Percentiles rank a stretch among this genome's conserved stretches.
These are phyloP conservation scores for Scheffersomyces lignosus DNA, from an alignment of 805 yeast species.

Conservation along the genomic window DNA sequence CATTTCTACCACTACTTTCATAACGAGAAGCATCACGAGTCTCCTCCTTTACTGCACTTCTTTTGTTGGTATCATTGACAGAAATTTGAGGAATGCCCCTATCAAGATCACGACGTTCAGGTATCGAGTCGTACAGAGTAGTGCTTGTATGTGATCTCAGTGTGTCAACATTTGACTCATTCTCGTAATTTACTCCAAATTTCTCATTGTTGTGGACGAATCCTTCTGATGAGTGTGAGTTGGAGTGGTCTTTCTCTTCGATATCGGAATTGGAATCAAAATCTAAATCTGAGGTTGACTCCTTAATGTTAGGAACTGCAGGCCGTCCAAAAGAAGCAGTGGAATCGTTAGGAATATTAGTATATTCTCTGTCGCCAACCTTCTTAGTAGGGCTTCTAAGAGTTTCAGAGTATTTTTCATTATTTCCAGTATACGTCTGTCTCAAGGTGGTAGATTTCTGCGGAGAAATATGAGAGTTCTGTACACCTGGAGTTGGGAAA, in stretches of 20 bases:
- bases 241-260: constrained; percentile 4
- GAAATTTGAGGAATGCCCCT: no score
- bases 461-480: constrained; percentile 18
- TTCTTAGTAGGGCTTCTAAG: constrained; percentile 14
- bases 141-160: no score
- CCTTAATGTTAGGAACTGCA: constrained; percentile 1
- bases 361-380: constrained; percentile 14
- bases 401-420: no score
- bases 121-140: no score
- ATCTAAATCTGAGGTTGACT: not conserved
- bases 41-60: no score
- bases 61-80: no score
- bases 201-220: constrained; percentile 9
- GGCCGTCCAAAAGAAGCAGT: constrained; percentile 14
- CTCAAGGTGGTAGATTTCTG: constrained; percentile 28
- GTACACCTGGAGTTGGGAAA: constrained; percentile 8
- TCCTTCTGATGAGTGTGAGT: no score
- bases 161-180: constrained; percentile 24
- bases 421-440: no score
- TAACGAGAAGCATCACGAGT: no score
- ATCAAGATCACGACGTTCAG: no score
- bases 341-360: constrained; percentile 27
- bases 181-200: constrained; percentile 29
- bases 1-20: no score
- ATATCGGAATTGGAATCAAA: constrained; percentile 1